Percentiles rank a stretch among this genome's conserved stretches.
phyloP scores from a whole-genome alignment of 2,329 filamentous ascomycete species.

The Fulvia fulva region DNA sequence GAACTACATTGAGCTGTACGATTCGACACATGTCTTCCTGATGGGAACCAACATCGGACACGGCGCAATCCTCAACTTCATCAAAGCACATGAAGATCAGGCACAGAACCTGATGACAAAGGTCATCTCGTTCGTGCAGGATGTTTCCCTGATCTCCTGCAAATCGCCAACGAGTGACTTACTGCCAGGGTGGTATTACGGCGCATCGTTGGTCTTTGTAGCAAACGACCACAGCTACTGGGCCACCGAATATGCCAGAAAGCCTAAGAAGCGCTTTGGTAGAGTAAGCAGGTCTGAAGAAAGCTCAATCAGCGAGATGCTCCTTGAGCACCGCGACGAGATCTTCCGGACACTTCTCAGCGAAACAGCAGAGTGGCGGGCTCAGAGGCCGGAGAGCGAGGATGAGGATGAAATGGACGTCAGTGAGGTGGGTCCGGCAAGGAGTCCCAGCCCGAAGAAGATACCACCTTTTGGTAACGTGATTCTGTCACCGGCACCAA shows the following conservation, averaged over 20 bases:
- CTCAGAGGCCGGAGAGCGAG: constrained; percentile 1
- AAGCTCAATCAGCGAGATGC: constrained; percentile 53
- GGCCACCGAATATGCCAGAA: constrained; percentile 55
- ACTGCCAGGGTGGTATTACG: constrained; percentile 80
- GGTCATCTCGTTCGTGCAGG: constrained; percentile 77
- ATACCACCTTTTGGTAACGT: constrained; percentile 23
- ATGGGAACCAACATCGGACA: constrained; percentile 90
- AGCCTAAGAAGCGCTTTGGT: constrained; percentile 56
- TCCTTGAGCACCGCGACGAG: constrained; percentile 49
- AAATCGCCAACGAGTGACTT: constrained; percentile 62
- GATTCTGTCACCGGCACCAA: constrained; percentile 9
- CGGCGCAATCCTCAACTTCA: constrained; percentile 72
- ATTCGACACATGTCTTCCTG: constrained; percentile 71
- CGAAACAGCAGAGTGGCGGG: constrained; percentile 38
- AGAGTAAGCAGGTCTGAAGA: constrained; percentile 46
- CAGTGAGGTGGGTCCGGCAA: neutral
- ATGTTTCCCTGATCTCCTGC: constrained; percentile 69
- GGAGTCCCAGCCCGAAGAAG: constrained; percentile 3
- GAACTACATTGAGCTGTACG: constrained; percentile 80
- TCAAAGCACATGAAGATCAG: constrained; percentile 62
- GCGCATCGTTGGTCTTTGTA: constrained; percentile 76
- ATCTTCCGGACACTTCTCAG: constrained; percentile 46
- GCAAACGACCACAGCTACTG: constrained; percentile 72
- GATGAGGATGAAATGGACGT: neutral
- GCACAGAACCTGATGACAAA: constrained; percentile 66